A percentile compares a stretch with the other conserved stretches of the same genome.
Conservation (phyloP, 2,329 filamentous ascomycete species). For the Raffaelea deltoideospora region DNA sequence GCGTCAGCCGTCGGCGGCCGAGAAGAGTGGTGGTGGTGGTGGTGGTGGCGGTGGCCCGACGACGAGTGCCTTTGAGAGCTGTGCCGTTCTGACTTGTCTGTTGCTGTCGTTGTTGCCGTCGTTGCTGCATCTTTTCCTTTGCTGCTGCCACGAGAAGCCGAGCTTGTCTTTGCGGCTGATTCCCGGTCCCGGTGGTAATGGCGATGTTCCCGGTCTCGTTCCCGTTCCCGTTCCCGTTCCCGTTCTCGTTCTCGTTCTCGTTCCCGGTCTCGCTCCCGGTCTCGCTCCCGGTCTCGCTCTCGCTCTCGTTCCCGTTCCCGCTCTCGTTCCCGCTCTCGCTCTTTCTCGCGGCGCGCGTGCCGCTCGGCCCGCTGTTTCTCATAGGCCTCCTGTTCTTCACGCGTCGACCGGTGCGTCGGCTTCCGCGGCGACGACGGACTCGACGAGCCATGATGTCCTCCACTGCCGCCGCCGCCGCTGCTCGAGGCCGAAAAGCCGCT, state of each 20-base stretch:
- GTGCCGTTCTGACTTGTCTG: too few species aligned
- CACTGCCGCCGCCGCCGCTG: conserved; percentile 21
- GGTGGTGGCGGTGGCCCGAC: neutral
- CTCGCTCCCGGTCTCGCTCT: conserved; percentile 10
- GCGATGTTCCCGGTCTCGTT: conserved; percentile 13
- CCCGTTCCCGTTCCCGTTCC: conserved; percentile 11
- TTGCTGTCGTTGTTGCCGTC: conserved; percentile 11
- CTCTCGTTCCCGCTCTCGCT: conserved; percentile 15
- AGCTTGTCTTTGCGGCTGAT: too few species aligned
- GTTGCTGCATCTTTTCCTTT: conserved; percentile 9
- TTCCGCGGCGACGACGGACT: conserved; percentile 7
- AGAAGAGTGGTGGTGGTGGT: conserved; percentile 4
- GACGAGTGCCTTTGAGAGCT: conserved; percentile 12
- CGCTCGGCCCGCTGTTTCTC: conserved; percentile 34
- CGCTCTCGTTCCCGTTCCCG: neutral
- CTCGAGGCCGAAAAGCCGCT: conserved; percentile 29
- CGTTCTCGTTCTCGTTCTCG: neutral
- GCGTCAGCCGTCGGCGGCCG: conserved; percentile 7
- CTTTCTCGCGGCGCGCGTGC: conserved; percentile 18
- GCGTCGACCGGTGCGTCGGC: conserved; percentile 1
- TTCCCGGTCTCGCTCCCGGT: conserved; percentile 13
- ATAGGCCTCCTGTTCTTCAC: conserved; percentile 14
- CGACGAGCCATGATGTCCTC: too few species aligned
- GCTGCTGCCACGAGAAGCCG: conserved; percentile 7
- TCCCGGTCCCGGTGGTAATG: too few species aligned